Percentiles rank a stretch among this genome's conserved stretches.
Evolutionary conservation across 306 rosid species (phyloP).

Genomic region (Gleditsia sinensis): DNA sequence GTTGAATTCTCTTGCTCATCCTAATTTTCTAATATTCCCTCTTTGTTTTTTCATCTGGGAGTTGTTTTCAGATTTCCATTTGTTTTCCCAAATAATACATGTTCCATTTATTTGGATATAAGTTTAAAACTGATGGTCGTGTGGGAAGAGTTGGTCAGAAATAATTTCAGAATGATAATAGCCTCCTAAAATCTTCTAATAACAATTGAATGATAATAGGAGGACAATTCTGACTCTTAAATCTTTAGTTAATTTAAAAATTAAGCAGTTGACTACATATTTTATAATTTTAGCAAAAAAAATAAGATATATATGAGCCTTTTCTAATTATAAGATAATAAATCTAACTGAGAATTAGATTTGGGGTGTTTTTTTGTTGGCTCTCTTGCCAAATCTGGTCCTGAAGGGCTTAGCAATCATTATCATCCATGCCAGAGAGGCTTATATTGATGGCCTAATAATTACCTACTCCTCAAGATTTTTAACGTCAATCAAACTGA

Average conservation of each 20-base stretch:
- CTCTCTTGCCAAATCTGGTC: constrained; percentile 9
- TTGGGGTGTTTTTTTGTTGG: constrained; percentile 21
- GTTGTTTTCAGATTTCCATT: constrained; percentile 16
- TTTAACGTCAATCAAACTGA: constrained; percentile 29
- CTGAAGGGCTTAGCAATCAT: background rate
- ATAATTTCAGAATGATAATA: constrained; percentile 2
- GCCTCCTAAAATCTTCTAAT: background rate
- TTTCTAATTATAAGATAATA: background rate
- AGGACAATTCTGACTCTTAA: background rate
- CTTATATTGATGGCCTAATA: background rate
- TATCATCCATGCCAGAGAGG: constrained; percentile 23
- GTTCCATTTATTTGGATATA: background rate
- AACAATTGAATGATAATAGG: background rate
- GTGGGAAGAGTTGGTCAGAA: background rate
- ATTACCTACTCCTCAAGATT: background rate
- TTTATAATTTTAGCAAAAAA: background rate
- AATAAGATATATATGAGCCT: background rate
- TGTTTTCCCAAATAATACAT: constrained; percentile 4
- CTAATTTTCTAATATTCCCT: background rate
- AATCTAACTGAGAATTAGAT: constrained; percentile 9
- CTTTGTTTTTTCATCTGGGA: background rate
- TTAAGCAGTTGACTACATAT: constrained; percentile 17
- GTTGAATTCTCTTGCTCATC: background rate
- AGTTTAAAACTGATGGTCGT: constrained; percentile 4
- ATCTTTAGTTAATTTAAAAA: background rate